Percentiles rank a stretch among this genome's conserved stretches.
phyloP scores from a whole-genome alignment of 345 rosid species.

The Excoecaria agallocha region DNA sequence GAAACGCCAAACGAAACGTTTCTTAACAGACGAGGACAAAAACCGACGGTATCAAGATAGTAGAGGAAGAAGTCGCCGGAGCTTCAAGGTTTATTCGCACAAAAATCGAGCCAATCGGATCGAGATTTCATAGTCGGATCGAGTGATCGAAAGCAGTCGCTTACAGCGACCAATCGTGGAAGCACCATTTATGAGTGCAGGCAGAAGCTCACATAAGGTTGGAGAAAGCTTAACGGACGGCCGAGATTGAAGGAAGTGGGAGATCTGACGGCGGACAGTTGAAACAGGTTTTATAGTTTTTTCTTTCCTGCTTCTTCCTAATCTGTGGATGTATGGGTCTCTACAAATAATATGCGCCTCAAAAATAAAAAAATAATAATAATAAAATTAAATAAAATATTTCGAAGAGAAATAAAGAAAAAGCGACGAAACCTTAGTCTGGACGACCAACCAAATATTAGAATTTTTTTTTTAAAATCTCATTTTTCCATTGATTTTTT shows the following conservation, averaged over 20 bases:
- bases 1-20: background rate
- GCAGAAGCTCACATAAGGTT: background rate
- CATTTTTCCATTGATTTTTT: too few relatives aligned
- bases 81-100: background rate
- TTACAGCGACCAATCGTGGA: background rate
- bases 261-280: conserved; percentile 28
- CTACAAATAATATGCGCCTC: conserved; percentile 23
- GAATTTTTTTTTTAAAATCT: too few relatives aligned
- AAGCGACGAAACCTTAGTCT: conserved; percentile 17
- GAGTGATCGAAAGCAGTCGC: background rate
- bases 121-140: conserved; percentile 2
- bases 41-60: background rate
- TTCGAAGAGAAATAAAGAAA: background rate
- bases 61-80: background rate
- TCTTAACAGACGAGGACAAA: background rate
- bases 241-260: conserved; percentile 15
- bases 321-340: conserved; percentile 16
- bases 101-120: background rate
- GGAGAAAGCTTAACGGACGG: conserved; percentile 20
- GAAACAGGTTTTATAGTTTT: background rate
- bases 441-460: background rate
- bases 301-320: background rate
- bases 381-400: background rate
- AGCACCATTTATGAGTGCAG: background rate
- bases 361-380: background rate